phyloP scores from a whole-genome alignment of 306 rosid genomes.

The Vigna unguiculata region DNA sequence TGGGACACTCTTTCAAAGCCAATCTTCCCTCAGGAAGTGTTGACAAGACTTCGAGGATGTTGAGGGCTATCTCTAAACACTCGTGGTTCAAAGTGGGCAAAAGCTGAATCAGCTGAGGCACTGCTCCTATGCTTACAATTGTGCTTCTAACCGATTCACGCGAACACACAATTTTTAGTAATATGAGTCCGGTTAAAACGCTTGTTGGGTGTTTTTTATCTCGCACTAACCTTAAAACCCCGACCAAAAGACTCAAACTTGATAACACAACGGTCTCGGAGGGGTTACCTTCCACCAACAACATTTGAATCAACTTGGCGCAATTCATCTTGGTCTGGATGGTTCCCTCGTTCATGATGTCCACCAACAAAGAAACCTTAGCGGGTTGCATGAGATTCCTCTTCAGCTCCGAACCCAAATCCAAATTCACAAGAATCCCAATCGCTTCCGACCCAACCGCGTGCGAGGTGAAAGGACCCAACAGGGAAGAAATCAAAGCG shows the following conservation, averaged over 20 bases:
- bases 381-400: conserved; percentile 64
- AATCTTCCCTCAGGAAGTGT: conserved; percentile 64
- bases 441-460: conserved; percentile 82
- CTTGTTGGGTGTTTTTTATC: conserved; percentile 71
- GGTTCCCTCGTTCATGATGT: conserved; percentile 83
- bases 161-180: conserved; percentile 59
- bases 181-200: conserved; percentile 62
- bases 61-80: conserved; percentile 67
- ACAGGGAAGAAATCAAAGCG: conserved; percentile 55
- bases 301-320: conserved; percentile 60
- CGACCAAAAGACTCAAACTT: conserved; percentile 76
- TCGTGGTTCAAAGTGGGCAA: conserved; percentile 61
- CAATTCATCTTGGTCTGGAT: conserved; percentile 82
- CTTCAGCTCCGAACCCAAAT: conserved; percentile 55
- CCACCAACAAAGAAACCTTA: conserved; percentile 73
- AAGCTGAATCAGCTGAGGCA: conserved; percentile 67
- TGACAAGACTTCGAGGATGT: conserved; percentile 63
- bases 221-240: conserved; percentile 68
- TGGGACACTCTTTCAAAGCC: conserved; percentile 78
- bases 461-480: conserved; percentile 85
- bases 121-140: conserved; percentile 66
- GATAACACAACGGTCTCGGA: conserved; percentile 49
- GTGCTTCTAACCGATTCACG: conserved; percentile 58
- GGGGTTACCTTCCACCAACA: conserved; percentile 57
- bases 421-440: conserved; percentile 74